Evolutionary conservation across 2,329 filamentous ascomycete genomes (phyloP), one percentile per base, ranked within the genome.

Genomic region (Paecilomyces dactylethromorphus): DNA sequence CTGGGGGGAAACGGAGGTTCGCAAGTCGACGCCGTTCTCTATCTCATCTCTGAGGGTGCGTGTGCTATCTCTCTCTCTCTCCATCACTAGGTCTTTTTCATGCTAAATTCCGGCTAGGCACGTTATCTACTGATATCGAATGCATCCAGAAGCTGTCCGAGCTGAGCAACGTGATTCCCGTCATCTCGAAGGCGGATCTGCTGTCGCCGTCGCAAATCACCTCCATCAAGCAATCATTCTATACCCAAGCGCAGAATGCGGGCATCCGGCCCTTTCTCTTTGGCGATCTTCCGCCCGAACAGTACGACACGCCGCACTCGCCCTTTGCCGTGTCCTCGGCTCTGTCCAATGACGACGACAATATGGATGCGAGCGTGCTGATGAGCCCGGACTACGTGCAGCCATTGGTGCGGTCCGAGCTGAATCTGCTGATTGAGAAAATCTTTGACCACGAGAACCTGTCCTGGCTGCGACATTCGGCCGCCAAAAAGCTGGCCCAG

Each of bases 301-400:
- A 24, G 22, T 39, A 24, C 18, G 62, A 68, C 49, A 64, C 64
- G n/a, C 66, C 73, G 1, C 71, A 72, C 12, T 77, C 78, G 59
- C 85, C 87, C 2, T 95, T 90, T 69, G 86, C 90, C 0, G 82
- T 96, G 21, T 97, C 93, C 1, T 94, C 89, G 21, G 84, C 84
- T 12, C 80, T 84, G 24, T 84, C 83, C 1, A 83, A 84, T 22
- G 91, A 97, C 66, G 78, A 86, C 60, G 91, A 96, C 45, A 86
- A 83, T 51, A 95, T 97, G 87, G 93, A 97, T 71, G 93, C 92
- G 18, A 96, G 91, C 67, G 80, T 96, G 0, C 82, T 97, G 18
- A 97, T 97, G 93, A 92, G 87, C 58, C 88, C 92, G 0, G 90
- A 94, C 67, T 97, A 97, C 69, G 79, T 94, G 13, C 88, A 91